These are phyloP conservation scores for Senecio squalidus DNA, from an alignment of 140 eudicot species.

Conservation along the genomic window DNA sequence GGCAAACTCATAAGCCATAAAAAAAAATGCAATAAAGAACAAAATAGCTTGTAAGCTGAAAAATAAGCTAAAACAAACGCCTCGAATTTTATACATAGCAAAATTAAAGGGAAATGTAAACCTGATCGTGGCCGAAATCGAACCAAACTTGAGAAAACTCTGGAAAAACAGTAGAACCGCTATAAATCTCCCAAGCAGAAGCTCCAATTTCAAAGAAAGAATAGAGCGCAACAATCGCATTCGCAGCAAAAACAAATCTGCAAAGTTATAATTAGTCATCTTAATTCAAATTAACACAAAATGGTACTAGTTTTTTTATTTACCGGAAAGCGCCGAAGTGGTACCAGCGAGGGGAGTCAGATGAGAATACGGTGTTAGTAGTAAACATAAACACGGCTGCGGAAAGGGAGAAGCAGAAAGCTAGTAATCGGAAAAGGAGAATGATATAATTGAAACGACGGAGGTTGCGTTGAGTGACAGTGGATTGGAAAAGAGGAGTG, in stretches of 20 bases:
- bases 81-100: no score
- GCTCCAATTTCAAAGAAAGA: slow-evolving; percentile 64
- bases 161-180: slow-evolving; percentile 40
- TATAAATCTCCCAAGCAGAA: slow-evolving; percentile 60
- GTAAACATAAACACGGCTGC: slow-evolving; percentile 66
- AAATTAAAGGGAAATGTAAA: background rate
- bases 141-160: slow-evolving; percentile 64
- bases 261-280: background rate
- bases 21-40: no score
- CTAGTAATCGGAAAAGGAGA: slow-evolving; percentile 39
- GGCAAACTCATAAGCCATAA: no score
- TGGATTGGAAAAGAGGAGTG: slow-evolving; percentile 55
- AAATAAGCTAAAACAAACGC: no score
- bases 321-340: slow-evolving; percentile 65
- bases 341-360: slow-evolving; percentile 43
- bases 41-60: no score
- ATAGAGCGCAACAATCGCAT: slow-evolving; percentile 49
- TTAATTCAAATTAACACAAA: no score
- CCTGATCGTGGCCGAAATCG: slow-evolving; percentile 86
- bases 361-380: slow-evolving; percentile 18
- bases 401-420: slow-evolving; percentile 55
- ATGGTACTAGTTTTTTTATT: background rate
- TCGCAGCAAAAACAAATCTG: slow-evolving; percentile 54
- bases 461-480: slow-evolving; percentile 49
- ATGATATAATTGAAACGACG: slow-evolving; percentile 49